Evolutionary conservation across 768 basidiomycete genomes (phyloP), one percentile per base, ranked within the genome.

Genomic region (Mycena albidolilacea): DNA sequence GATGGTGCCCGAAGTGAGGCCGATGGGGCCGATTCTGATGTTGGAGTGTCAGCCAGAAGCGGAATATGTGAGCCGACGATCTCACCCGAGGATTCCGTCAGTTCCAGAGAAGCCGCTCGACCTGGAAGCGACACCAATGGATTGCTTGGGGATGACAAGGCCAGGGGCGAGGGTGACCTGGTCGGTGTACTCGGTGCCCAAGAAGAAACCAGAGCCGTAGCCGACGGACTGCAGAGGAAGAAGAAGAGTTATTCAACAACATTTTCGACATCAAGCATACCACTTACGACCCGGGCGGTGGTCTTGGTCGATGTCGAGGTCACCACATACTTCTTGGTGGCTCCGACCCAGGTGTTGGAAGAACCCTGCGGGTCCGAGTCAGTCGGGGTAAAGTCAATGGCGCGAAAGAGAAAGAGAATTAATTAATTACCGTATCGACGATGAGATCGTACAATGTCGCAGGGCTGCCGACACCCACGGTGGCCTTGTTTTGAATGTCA

Each of bases 341-440:
- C 23, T 23, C 92, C 91, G 59, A 93, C 83, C 91, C 92, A 93
- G 30, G 91, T 92, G 82, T 92, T 93, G 19, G 88, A 87, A 23
- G 23, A 23, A 23, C 23, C 23, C 23, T 23, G 23, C 23, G 23
- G 23, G 23, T 23, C 23, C 23, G 23, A 23, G 23, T 23, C 23
- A 23, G 23, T 23, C 23, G 23, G 23, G 2, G 23, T 23, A 23
- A 23, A 23, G 2, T 23, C 23, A 2, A 23, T 23, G 23, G 23
- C 23, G 23, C 23, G n/a, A 23, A 23, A 23, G 23, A 23, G 23
- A 23, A 23, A 23, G 23, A 23, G 23, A 23, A 23, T 23, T 23
- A 23, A 23, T 23, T 23, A 78, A 89, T 90, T 80, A 90, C 90
- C 3, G 91, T 91, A 77, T 92, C 91, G 67, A 92, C 82, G 2